A percentile compares a stretch with the other conserved stretches of the same genome.
Conservation (phyloP, 192 early-diverging fungal genomes). For the Umbelopsis vinacea region DNA sequence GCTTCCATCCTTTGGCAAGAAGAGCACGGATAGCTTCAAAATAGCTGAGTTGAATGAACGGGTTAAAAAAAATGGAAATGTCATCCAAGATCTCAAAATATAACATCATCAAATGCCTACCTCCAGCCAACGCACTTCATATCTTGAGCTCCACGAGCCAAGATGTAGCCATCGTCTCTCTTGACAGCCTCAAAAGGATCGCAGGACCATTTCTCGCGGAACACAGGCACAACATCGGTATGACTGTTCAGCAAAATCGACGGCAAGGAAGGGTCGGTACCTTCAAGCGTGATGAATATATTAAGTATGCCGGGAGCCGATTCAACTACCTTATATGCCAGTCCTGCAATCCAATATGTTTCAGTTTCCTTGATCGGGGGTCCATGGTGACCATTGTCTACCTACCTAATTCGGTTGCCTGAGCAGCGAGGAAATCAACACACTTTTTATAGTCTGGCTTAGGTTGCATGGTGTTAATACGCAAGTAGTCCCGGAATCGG, state of each 20-base stretch:
- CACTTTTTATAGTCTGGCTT: slow-evolving; percentile 76
- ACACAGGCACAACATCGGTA: slow-evolving; percentile 91
- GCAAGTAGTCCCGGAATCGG: slow-evolving; percentile 82
- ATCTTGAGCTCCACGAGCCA: slow-evolving; percentile 87
- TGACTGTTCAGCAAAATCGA: slow-evolving; percentile 84
- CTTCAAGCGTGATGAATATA: slow-evolving; percentile 73
- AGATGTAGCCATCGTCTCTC: slow-evolving; percentile 66
- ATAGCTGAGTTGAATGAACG: slow-evolving; percentile 51
- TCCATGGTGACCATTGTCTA: background rate
- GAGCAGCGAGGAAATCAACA: slow-evolving; percentile 62
- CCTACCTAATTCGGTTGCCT: slow-evolving; percentile 70
- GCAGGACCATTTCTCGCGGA: slow-evolving; percentile 71
- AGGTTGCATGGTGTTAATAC: slow-evolving; percentile 86
- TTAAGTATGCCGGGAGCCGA: slow-evolving; percentile 71
- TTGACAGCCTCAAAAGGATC: slow-evolving; percentile 78
- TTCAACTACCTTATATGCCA: slow-evolving; percentile 53
- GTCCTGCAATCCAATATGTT: slow-evolving; percentile 6
- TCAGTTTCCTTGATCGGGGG: background rate
- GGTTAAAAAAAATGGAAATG: no score
- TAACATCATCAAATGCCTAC: slow-evolving; percentile 18
- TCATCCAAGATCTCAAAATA: background rate
- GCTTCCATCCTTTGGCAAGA: slow-evolving; percentile 54
- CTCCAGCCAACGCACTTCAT: slow-evolving; percentile 90
- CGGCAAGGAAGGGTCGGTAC: slow-evolving; percentile 58
- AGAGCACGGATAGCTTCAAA: slow-evolving; percentile 79